A percentile compares a stretch with the other conserved stretches of the same genome.
Evolutionary conservation across 352 stramenopile species (phyloP).

Genomic region (Globisporangium mamillatum): DNA sequence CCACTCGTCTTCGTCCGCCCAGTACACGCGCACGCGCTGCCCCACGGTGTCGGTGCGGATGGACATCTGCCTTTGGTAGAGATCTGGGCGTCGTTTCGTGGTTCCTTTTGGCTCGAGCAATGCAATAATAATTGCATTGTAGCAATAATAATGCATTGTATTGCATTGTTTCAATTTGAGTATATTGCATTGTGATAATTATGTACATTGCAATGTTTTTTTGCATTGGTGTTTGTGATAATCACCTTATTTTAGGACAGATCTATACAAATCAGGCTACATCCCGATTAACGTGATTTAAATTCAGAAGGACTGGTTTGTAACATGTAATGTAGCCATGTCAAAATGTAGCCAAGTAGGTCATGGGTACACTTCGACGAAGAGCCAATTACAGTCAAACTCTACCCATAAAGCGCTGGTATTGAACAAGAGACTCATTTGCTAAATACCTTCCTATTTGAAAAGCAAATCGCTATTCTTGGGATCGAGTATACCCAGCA

Average conservation of each 20-base stretch:
- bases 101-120: not conserved
- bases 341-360: slow-evolving; percentile 7
- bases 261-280: not conserved
- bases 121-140: not conserved
- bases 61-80: not conserved
- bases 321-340: slow-evolving; percentile 6
- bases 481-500: not conserved
- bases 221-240: not conserved
- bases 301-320: not conserved
- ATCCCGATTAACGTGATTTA: not conserved
- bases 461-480: not conserved
- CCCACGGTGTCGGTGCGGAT: slow-evolving; percentile 32
- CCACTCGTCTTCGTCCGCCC: slow-evolving; percentile 70
- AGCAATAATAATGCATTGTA: not conserved
- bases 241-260: too few species aligned
- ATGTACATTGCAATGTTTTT: not conserved
- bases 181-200: not conserved
- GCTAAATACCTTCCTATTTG: not conserved
- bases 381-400: too few species aligned
- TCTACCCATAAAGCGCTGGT: too few species aligned
- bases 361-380: too few species aligned
- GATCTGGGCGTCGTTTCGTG: not conserved
- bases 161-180: not conserved
- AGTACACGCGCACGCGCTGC: slow-evolving; percentile 68
- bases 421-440: not conserved